Conservation (phyloP, 2,329 filamentous ascomycete genomes). For the Paecilomyces variotii region DNA sequence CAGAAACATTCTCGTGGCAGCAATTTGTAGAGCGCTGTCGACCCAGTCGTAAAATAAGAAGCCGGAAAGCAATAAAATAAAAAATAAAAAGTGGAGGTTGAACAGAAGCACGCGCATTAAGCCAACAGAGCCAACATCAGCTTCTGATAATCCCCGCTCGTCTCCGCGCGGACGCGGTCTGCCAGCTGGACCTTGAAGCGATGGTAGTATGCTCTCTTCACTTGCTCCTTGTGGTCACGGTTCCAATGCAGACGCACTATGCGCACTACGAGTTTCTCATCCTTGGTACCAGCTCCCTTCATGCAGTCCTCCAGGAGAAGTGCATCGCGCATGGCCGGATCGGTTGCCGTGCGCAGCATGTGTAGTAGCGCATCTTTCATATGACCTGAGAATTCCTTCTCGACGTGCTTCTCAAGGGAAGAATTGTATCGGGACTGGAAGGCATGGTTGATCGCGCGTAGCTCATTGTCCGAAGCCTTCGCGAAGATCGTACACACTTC, state of each 20-base stretch:
- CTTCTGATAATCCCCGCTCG: constrained; percentile 71
- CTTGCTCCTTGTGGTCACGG: constrained; percentile 61
- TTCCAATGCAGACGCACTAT: constrained; percentile 82
- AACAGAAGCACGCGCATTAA: constrained; percentile 13
- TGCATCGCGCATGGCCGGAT: constrained; percentile 80
- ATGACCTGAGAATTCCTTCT: constrained; percentile 80
- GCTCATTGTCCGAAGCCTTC: constrained; percentile 68
- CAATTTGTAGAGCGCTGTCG: neutral
- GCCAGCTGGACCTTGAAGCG: constrained; percentile 61
- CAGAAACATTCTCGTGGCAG: neutral
- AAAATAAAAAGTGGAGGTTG: neutral
- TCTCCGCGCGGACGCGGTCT: constrained; percentile 69
- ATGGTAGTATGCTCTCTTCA: constrained; percentile 69
- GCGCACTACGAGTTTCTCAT: constrained; percentile 67
- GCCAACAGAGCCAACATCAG: constrained; percentile 61
- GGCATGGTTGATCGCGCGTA: constrained; percentile 68
- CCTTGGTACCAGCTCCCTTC: constrained; percentile 80
- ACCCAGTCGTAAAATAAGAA: neutral
- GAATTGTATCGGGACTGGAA: constrained; percentile 68
- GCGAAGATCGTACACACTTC: constrained; percentile 69
- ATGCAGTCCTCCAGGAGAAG: constrained; percentile 76
- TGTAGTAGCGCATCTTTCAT: constrained; percentile 79
- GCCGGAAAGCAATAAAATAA: neutral
- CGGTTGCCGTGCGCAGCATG: constrained; percentile 67
- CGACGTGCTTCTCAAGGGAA: constrained; percentile 64